A percentile compares a stretch with the other conserved stretches of the same genome.
Conservation (phyloP, 225 moss, liverwort and hornwort genomes). For the Sphagnum contortum region DNA sequence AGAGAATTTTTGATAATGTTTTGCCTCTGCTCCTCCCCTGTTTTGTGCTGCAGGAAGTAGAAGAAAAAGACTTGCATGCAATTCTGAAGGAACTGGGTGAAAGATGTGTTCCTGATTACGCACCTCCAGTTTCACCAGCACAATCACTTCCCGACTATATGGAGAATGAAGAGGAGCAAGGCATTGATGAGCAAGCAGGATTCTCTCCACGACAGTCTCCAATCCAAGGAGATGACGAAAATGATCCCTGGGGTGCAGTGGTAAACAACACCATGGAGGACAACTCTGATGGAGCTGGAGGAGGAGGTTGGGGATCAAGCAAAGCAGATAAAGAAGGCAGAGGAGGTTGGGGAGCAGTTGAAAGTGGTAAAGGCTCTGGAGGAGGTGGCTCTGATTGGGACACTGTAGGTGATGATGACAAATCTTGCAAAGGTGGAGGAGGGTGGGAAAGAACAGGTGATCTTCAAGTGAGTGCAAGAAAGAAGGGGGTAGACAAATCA, state of each 20-base stretch:
- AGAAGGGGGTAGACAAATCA: background rate
- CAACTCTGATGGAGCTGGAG: constrained; percentile 1
- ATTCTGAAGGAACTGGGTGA: constrained; percentile 42
- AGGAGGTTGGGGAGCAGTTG: constrained; percentile 20
- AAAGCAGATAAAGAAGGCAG: constrained; percentile 3
- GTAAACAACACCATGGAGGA: background rate
- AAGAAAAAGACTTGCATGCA: constrained; percentile 27
- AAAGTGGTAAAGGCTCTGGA: constrained; percentile 8
- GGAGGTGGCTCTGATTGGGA: constrained; percentile 15
- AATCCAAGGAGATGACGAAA: constrained; percentile 1
- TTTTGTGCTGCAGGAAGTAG: background rate
- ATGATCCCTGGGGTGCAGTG: constrained; percentile 8
- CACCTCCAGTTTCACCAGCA: constrained; percentile 22
- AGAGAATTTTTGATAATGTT: too few relatives aligned
- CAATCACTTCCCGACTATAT: constrained; percentile 20
- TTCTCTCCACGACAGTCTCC: constrained; percentile 35
- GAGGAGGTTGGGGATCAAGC: constrained; percentile 3
- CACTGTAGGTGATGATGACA: constrained; percentile 2
- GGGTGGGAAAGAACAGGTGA: constrained; percentile 8
- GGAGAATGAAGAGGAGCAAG: constrained; percentile 6
- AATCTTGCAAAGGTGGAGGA: constrained; percentile 1
- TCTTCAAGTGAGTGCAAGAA: background rate
- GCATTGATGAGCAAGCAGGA: constrained; percentile 21
- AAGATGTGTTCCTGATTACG: constrained; percentile 43
- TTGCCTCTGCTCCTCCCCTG: too few relatives aligned